Evolutionary conservation across 768 basidiomycete genomes (phyloP).

Genomic region (Phlegmacium glaucopus): DNA sequence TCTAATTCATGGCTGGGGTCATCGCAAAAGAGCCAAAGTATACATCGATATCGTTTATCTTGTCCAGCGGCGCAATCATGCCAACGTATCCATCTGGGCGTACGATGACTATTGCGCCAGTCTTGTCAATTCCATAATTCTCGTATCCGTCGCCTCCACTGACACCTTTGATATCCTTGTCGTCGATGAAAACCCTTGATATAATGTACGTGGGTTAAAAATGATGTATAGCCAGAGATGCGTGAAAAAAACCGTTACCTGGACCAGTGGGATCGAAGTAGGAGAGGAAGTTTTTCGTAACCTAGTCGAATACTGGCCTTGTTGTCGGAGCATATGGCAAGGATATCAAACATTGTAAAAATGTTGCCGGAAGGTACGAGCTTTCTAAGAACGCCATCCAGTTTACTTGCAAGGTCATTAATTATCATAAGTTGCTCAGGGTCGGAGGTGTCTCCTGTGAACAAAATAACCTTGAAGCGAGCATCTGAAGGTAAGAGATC

Average conservation of each 20-base stretch:
- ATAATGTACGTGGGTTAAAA: neutral
- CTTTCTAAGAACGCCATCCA: constrained; percentile 28
- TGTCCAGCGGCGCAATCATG: constrained; percentile 46
- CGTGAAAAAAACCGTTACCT: constrained; percentile 37
- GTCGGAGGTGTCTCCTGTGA: constrained; percentile 42
- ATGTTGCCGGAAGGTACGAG: constrained; percentile 28
- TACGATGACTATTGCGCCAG: constrained; percentile 51
- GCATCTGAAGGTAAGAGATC: constrained; percentile 49
- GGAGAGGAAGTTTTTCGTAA: constrained; percentile 42
- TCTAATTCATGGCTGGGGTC: neutral
- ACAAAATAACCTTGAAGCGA: constrained; percentile 54
- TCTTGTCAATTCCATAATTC: constrained; percentile 46
- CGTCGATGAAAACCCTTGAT: constrained; percentile 60
- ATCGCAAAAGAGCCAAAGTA: constrained; percentile 51
- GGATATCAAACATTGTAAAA: constrained; percentile 39
- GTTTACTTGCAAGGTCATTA: constrained; percentile 26
- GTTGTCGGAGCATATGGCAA: constrained; percentile 34
- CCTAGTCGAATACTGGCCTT: constrained; percentile 31
- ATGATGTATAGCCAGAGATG: neutral
- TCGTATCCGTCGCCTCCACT: constrained; percentile 48
- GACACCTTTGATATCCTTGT: constrained; percentile 38
- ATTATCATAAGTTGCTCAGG: constrained; percentile 26
- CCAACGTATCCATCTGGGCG: constrained; percentile 70
- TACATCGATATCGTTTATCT: constrained; percentile 31
- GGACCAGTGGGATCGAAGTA: constrained; percentile 55